Conservation (phyloP, 768 basidiomycete genomes). For the Boletus rubescentipes region DNA sequence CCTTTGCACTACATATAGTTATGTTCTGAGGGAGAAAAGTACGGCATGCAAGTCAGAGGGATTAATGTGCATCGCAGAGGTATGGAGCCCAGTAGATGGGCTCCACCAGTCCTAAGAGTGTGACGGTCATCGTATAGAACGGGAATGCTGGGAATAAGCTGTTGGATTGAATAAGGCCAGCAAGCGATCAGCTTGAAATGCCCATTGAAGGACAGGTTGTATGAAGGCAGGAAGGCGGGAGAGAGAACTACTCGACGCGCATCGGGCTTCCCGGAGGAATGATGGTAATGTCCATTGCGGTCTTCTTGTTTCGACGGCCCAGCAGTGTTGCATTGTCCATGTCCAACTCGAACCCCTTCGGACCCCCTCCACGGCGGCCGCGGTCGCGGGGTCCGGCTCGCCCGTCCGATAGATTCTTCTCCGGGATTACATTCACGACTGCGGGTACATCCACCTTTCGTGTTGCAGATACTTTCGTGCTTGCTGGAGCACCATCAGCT, state of each 20-base stretch:
- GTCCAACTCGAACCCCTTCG: constrained; percentile 75
- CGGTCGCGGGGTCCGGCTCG: constrained; percentile 71
- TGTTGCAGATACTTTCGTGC: constrained; percentile 10
- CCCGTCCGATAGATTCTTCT: constrained; percentile 49
- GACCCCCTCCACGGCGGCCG: constrained; percentile 34
- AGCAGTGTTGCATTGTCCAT: constrained; percentile 85
- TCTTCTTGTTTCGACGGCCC: constrained; percentile 60
- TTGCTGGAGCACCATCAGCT: constrained; percentile 11
- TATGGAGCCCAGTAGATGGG: background rate
- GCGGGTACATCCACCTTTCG: constrained; percentile 11
- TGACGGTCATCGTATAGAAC: background rate
- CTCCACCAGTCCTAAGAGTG: background rate
- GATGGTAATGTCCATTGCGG: constrained; percentile 21
- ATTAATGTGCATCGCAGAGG: constrained; percentile 12
- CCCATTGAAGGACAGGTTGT: background rate
- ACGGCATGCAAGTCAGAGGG: constrained; percentile 11
- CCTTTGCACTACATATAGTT: constrained; percentile 11
- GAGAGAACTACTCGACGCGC: constrained; percentile 23
- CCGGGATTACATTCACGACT: constrained; percentile 15
- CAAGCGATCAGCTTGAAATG: background rate
- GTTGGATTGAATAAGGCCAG: background rate
- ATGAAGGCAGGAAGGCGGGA: background rate
- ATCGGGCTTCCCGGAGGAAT: constrained; percentile 34
- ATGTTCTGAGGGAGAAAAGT: constrained; percentile 6
- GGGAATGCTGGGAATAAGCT: background rate